Percentiles rank a stretch among this genome's conserved stretches.
Evolutionary conservation across 306 rosid genomes (phyloP).

Genomic region (Abrus pulchellus): DNA sequence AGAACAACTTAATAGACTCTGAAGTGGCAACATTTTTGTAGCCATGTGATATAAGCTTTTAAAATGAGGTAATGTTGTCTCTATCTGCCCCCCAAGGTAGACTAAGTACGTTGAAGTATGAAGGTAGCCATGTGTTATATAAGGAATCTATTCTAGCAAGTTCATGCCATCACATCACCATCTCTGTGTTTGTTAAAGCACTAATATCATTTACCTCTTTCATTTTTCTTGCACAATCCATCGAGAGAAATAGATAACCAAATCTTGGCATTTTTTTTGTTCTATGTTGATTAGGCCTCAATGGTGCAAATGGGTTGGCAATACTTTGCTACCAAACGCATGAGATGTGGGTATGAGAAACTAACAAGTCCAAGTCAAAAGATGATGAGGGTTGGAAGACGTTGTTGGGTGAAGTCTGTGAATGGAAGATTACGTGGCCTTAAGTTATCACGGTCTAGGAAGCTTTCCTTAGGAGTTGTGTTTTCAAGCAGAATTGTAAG

Average conservation of each 20-base stretch:
- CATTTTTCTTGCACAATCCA: neutral
- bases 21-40: constrained; percentile 48
- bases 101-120: constrained; percentile 47
- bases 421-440: constrained; percentile 67
- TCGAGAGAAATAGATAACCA: neutral
- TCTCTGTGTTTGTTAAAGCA: neutral
- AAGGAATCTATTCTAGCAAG: constrained; percentile 45
- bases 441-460: constrained; percentile 59
- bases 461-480: constrained; percentile 57
- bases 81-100: constrained; percentile 41
- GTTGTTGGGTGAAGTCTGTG: constrained; percentile 66
- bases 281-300: neutral
- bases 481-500: constrained; percentile 58
- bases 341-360: constrained; percentile 62
- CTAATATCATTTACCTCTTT: neutral
- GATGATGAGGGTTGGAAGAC: constrained; percentile 54
- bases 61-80: constrained; percentile 51
- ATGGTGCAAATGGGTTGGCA: constrained; percentile 59
- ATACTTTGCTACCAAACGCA: constrained; percentile 49
- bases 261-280: too few relatives aligned
- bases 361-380: constrained; percentile 54
- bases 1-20: constrained; percentile 36
- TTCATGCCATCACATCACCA: constrained; percentile 38
- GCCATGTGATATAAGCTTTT: constrained; percentile 63
- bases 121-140: constrained; percentile 56